Evolutionary conservation across 306 rosid species (phyloP).

Genomic region (Rosa rugosa): DNA sequence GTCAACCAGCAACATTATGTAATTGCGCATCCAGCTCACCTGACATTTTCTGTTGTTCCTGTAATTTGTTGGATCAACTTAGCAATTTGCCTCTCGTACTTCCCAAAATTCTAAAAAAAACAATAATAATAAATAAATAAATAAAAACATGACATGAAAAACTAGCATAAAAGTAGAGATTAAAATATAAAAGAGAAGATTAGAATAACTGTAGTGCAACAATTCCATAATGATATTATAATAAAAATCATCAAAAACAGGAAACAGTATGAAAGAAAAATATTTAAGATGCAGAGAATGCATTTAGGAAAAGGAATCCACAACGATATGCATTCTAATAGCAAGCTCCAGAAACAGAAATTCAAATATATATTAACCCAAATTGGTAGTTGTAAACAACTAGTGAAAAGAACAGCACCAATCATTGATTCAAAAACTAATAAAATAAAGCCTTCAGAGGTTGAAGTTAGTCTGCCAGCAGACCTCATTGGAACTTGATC

Average conservation of each 20-base stretch:
- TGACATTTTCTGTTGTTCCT: slow-evolving; percentile 64
- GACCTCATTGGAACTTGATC: slow-evolving; percentile 63
- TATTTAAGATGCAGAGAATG: neutral
- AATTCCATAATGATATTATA: neutral
- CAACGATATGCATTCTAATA: neutral
- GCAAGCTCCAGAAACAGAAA: neutral
- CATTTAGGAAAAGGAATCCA: neutral
- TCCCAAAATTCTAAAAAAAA: slow-evolving; percentile 54
- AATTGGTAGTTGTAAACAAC: neutral
- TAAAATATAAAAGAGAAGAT: slow-evolving; percentile 8
- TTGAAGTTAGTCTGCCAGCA: slow-evolving; percentile 14
- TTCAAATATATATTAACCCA: neutral
- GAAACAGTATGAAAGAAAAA: slow-evolving; percentile 11
- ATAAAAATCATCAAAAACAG: slow-evolving; percentile 14
- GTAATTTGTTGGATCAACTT: slow-evolving; percentile 67
- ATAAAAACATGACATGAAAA: slow-evolving; percentile 17
- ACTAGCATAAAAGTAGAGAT: neutral
- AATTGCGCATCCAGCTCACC: slow-evolving; percentile 44
- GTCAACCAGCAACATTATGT: neutral
- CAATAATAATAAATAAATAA: too few relatives aligned
- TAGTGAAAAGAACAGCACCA: neutral
- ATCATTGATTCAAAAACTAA: neutral
- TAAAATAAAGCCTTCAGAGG: neutral
- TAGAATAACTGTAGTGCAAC: neutral
- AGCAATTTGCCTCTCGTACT: slow-evolving; percentile 55